Percentiles rank a stretch among this genome's conserved stretches.
phyloP scores from a whole-genome alignment of 2,329 filamentous ascomycete species.

The Beauveria sp. region DNA sequence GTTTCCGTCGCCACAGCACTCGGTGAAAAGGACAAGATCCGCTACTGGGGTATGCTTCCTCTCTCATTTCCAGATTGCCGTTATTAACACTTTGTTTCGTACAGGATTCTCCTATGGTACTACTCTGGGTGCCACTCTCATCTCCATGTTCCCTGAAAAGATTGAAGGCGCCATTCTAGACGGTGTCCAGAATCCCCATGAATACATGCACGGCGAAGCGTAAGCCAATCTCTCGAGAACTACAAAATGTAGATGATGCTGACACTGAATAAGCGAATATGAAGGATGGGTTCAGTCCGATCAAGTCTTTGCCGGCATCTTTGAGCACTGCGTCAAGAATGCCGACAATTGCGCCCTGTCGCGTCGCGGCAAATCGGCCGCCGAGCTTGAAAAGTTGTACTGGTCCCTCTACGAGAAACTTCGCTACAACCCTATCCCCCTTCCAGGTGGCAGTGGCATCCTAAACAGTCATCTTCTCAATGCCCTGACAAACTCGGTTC shows the following conservation, averaged over 20 bases:
- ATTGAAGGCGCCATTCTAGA: conserved; percentile 32
- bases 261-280: conserved; percentile 14
- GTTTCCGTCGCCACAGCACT: conserved; percentile 28
- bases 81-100: not conserved
- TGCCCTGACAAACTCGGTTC: no score
- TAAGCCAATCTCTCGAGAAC: not conserved
- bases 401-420: conserved; percentile 21
- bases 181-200: conserved; percentile 24
- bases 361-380: conserved; percentile 21
- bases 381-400: conserved; percentile 27
- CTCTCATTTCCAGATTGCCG: not conserved
- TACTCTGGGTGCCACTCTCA: conserved; percentile 28
- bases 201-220: conserved; percentile 24
- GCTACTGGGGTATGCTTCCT: conserved; percentile 23
- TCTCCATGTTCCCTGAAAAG: conserved; percentile 34
- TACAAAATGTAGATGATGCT: not conserved
- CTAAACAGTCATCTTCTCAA: conserved; percentile 24
- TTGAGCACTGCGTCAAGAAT: conserved; percentile 20
- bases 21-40: conserved; percentile 21
- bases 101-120: conserved; percentile 30
- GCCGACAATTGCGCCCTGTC: conserved; percentile 22
- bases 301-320: conserved; percentile 21
- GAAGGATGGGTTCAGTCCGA: conserved; percentile 21
- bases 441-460: conserved; percentile 13
- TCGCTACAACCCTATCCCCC: conserved; percentile 19